phyloP scores from a whole-genome alignment of 2,329 filamentous ascomycete genomes.

The Stagonosporopsis chrysanthemi region DNA sequence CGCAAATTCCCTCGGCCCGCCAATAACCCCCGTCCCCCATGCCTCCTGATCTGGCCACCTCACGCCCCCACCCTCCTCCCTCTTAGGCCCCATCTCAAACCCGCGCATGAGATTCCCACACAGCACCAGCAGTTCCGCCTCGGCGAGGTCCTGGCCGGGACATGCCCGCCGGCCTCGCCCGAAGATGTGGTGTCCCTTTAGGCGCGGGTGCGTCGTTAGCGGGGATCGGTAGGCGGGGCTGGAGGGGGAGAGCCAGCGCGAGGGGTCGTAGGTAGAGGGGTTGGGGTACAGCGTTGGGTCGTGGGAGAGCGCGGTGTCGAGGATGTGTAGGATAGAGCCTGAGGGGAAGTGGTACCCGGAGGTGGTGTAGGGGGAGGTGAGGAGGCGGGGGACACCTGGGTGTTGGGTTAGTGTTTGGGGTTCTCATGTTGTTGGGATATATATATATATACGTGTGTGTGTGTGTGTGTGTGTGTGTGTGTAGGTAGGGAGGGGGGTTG shows the following conservation, averaged over 20 bases:
- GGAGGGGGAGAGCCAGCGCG: slow-evolving; percentile 62
- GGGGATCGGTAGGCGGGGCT: slow-evolving; percentile 69
- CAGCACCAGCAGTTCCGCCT: slow-evolving; percentile 15
- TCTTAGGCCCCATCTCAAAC: not conserved
- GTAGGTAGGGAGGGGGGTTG: too few species aligned
- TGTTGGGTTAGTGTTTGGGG: not conserved
- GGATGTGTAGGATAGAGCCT: slow-evolving; percentile 33
- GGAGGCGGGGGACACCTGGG: slow-evolving; percentile 53
- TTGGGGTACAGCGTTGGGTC: slow-evolving; percentile 58
- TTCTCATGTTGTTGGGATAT: too few species aligned
- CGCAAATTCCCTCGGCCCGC: slow-evolving; percentile 11
- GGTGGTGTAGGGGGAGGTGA: slow-evolving; percentile 54
- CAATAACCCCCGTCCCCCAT: slow-evolving; percentile 16
- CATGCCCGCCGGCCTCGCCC: slow-evolving; percentile 66
- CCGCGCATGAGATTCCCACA: slow-evolving; percentile 11
- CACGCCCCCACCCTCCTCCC: not conserved
- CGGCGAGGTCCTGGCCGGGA: slow-evolving; percentile 56
- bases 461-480: too few species aligned
- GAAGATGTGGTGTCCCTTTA: slow-evolving; percentile 66
- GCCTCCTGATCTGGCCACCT: slow-evolving; percentile 7
- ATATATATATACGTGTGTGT: too few species aligned
- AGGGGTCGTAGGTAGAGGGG: slow-evolving; percentile 64
- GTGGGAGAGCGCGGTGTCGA: slow-evolving; percentile 20
- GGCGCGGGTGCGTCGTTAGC: slow-evolving; percentile 64
- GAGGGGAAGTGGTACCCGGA: slow-evolving; percentile 54